phyloP scores from a whole-genome alignment of 2,329 filamentous ascomycete species.

The Aspergillus clavatus region DNA sequence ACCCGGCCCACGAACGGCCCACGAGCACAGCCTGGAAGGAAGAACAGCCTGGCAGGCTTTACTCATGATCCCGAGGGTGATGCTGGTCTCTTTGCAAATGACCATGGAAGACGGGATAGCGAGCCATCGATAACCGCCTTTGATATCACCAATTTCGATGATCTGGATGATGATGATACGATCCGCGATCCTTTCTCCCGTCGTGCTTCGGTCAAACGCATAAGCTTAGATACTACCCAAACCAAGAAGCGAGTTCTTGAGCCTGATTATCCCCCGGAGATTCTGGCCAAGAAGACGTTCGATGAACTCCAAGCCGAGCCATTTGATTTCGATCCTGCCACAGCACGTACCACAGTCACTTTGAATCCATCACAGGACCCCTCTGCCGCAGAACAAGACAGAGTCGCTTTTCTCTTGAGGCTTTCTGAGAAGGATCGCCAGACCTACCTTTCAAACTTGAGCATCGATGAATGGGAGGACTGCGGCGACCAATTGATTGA shows the following conservation, averaged over 20 bases:
- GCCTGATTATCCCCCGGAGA: conserved; percentile 46
- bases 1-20: conserved; percentile 30
- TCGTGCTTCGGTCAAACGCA: conserved; percentile 24
- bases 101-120: conserved; percentile 21
- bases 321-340: conserved; percentile 44
- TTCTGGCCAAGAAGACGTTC: conserved; percentile 45
- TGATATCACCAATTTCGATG: conserved; percentile 30
- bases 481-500: conserved; percentile 58
- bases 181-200: conserved; percentile 30
- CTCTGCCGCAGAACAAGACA: conserved; percentile 26
- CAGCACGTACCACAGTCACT: conserved; percentile 8
- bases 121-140: conserved; percentile 26
- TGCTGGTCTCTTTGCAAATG: conserved; percentile 20
- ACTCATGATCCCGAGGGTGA: conserved; percentile 18
- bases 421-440: conserved; percentile 40
- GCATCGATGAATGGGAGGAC: conserved; percentile 56
- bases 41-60: conserved; percentile 16
- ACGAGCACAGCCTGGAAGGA: conserved; percentile 22
- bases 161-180: conserved; percentile 28
- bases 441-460: conserved; percentile 49
- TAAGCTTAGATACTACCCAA: conserved; percentile 22
- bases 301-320: conserved; percentile 46
- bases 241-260: conserved; percentile 31
- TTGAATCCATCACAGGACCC: conserved; percentile 16
- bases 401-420: conserved; percentile 34